Evolutionary conservation across 148 eudicot species (phyloP), one percentile per base, ranked within the genome.

Genomic region (Tetragonia tetragonoides): DNA sequence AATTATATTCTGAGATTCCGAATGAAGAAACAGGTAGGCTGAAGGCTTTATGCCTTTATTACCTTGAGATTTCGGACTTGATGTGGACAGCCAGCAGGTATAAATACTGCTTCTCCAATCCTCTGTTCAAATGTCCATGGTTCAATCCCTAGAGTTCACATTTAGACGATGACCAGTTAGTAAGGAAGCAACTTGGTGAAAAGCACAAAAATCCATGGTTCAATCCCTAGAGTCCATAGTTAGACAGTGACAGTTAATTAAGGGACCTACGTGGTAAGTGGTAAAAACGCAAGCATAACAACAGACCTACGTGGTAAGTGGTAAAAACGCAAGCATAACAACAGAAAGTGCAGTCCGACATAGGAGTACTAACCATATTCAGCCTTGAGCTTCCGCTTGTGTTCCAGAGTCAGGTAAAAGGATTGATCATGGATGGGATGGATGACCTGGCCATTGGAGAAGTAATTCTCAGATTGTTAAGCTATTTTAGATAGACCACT

Each of bases 71-170:
- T 93, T 47, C 97, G 85, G 68, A 95, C 99, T 87, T 95, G 99
- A 68, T 93, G 99, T 7, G 99, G 97, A 70, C 99, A 95, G 15
- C 99, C 97, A 64, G 97, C 97, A 70, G 99, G 99, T 79, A 95
- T 95, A 66, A 95, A 91, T 38, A 95, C 99, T 1, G 99, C 99
- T 81, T 95, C 99, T 81, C 99, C 99, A 64, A 90, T 88, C 34
- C 61, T 84, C 66, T 95, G 99, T 78, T 86, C 93, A 57, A 95
- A 93, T 12, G 97, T 93, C 99, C 99, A 93, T 41, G 97, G 92
- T 67, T 88, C 97, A 37, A 95, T 75, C 9, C 91, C 98, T 95
- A 12, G 60, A 16, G 17, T 15, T 56, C 9, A 14, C 7, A 38
- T 40, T 18, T 0, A 17, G 60, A 15, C 24, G 44, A 51, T 15